A percentile compares a stretch with the other conserved stretches of the same genome.
Conservation (phyloP, 768 basidiomycete genomes). For the Termitomyces sp. region DNA sequence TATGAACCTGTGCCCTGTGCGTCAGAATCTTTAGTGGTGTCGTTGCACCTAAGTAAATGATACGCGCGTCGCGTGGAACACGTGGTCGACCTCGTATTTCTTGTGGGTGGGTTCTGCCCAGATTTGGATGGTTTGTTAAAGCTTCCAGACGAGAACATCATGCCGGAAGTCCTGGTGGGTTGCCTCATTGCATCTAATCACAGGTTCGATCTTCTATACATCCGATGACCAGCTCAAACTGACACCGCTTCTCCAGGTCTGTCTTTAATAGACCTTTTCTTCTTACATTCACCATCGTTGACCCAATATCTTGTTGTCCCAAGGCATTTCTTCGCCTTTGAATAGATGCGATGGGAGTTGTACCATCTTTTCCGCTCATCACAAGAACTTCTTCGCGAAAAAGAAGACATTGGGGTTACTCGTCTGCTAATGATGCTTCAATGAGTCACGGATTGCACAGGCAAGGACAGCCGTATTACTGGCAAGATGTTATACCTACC, state of each 20-base stretch:
- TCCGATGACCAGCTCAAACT: background rate
- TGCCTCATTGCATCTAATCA: constrained; percentile 7
- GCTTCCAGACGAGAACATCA: background rate
- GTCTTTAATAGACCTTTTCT: background rate
- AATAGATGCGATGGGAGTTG: background rate
- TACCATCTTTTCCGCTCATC: background rate
- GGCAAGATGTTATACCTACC: background rate
- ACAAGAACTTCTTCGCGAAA: background rate
- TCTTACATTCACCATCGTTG: background rate
- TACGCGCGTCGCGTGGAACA: background rate
- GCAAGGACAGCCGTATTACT: background rate
- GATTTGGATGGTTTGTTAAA: background rate
- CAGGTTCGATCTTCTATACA: background rate
- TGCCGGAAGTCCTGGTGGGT: constrained; percentile 1
- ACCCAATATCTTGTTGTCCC: background rate
- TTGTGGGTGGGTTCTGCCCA: too few species aligned
- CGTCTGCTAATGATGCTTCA: background rate
- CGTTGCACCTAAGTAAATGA: too few species aligned
- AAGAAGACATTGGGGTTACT: background rate
- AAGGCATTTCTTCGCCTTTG: background rate
- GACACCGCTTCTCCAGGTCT: background rate
- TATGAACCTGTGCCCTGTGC: background rate
- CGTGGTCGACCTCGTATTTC: constrained; percentile 1
- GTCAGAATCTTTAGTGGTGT: background rate
- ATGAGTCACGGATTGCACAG: background rate